These are phyloP conservation scores for Cadophora sp. DNA, from an alignment of 2,329 filamentous ascomycete genomes.

Conservation along the genomic window DNA sequence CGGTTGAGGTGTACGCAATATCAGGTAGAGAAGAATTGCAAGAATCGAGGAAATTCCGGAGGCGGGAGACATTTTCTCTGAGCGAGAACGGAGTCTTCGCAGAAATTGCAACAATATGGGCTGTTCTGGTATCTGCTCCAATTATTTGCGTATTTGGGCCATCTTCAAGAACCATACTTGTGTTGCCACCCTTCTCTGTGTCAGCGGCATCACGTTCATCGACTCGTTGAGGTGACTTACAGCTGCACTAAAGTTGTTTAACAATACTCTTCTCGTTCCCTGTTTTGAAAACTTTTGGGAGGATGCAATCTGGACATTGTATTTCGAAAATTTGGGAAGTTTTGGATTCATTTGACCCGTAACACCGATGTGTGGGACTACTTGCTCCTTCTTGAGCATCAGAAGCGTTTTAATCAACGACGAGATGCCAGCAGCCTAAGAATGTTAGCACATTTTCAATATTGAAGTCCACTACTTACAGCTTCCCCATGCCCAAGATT, in stretches of 20 bases:
- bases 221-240: neutral
- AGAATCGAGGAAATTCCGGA: conserved; percentile 28
- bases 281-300: neutral
- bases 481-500: conserved; percentile 45
- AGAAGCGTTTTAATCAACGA: conserved; percentile 18
- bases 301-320: conserved; percentile 54
- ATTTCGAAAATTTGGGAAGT: conserved; percentile 46
- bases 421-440: conserved; percentile 2
- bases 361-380: conserved; percentile 39
- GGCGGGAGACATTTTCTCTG: conserved; percentile 22
- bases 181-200: conserved; percentile 31
- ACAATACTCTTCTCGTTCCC: conserved; percentile 49
- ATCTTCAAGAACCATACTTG: conserved; percentile 33
- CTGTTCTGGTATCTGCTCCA: conserved; percentile 47
- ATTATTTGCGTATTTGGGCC: conserved; percentile 33
- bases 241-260: conserved; percentile 57
- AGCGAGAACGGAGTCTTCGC: conserved; percentile 48
- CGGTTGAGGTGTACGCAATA: conserved; percentile 33
- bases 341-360: conserved; percentile 40
- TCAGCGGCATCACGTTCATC: neutral
- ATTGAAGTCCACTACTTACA: neutral
- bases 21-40: conserved; percentile 25
- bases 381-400: conserved; percentile 35
- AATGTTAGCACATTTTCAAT: neutral
- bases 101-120: conserved; percentile 53